Percentiles rank a stretch among this genome's conserved stretches.
Evolutionary conservation across 331 rosid species (phyloP).

Genomic region (Saraca asoca): DNA sequence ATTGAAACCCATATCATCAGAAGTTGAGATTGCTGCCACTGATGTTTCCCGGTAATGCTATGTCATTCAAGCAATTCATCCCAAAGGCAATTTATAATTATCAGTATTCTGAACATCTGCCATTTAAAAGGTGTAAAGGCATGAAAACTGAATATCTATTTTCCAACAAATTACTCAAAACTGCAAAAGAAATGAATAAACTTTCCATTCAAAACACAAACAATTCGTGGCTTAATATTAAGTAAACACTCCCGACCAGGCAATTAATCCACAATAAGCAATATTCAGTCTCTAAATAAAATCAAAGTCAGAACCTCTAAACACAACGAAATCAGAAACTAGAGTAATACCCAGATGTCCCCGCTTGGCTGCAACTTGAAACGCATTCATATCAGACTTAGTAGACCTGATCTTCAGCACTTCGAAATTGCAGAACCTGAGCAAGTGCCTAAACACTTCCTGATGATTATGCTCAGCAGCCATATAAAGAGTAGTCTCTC

Average conservation of each 20-base stretch:
- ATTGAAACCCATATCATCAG: not conserved
- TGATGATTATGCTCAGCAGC: constrained; percentile 67
- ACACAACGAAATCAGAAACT: not conserved
- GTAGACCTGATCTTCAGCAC: constrained; percentile 68
- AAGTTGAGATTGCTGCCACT: not conserved
- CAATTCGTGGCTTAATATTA: not conserved
- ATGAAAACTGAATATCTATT: not conserved
- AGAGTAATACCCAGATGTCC: constrained; percentile 70
- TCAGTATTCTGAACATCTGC: not conserved
- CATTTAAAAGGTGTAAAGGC: not conserved
- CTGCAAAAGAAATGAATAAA: not conserved
- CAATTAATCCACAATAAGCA: not conserved
- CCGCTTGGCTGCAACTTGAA: constrained; percentile 84
- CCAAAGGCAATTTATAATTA: not conserved
- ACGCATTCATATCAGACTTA: constrained; percentile 78
- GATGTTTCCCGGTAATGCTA: not conserved
- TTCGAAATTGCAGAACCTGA: constrained; percentile 51
- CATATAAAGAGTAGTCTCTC: constrained; percentile 71
- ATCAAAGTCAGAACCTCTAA: not conserved
- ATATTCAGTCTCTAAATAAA: not conserved
- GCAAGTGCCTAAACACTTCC: constrained; percentile 64
- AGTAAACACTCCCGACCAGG: not conserved
- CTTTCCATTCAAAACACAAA: not conserved
- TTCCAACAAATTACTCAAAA: not conserved
- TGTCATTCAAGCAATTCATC: not conserved